Conservation (phyloP, 2,329 filamentous ascomycete genomes). For the Aureobasidium pullulans region DNA sequence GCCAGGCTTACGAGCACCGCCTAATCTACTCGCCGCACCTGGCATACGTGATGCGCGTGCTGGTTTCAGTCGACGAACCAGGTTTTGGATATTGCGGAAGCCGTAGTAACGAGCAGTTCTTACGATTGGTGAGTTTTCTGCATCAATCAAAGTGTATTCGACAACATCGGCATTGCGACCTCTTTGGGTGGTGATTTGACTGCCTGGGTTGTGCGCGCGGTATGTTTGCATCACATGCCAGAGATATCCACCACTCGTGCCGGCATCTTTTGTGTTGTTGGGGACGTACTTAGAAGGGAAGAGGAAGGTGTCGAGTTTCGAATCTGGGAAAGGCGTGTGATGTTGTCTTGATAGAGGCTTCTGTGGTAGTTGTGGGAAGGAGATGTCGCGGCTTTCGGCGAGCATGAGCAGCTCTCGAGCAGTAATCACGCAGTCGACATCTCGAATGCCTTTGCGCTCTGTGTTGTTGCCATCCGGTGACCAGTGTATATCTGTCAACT, state of each 20-base stretch:
- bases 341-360: conserved; percentile 42
- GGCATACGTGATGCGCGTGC: conserved; percentile 70
- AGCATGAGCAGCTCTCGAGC: conserved; percentile 90
- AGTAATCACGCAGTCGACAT: conserved; percentile 97
- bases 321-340: conserved; percentile 62
- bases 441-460: conserved; percentile 54
- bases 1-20: conserved; percentile 46
- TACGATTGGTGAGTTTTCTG: conserved; percentile 45
- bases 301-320: conserved; percentile 62
- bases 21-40: conserved; percentile 55
- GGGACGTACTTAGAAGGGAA: conserved; percentile 44
- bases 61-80: conserved; percentile 86
- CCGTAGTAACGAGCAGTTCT: conserved; percentile 89
- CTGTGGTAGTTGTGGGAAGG: conserved; percentile 65
- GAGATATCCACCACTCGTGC: conserved; percentile 83
- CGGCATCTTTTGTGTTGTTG: conserved; percentile 45
- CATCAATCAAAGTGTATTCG: conserved; percentile 65
- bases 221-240: conserved; percentile 74
- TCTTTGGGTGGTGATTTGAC: conserved; percentile 60
- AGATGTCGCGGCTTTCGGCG: conserved; percentile 68
- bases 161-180: conserved; percentile 88
- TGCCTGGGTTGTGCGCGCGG: conserved; percentile 62
- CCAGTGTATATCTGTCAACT: conserved; percentile 80
- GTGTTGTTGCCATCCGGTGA: conserved; percentile 30
- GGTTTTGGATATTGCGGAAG: conserved; percentile 96